A percentile compares a stretch with the other conserved stretches of the same genome.
Evolutionary conservation across 768 basidiomycete species (phyloP).

Genomic region (Tricholoma bakamatsutake): DNA sequence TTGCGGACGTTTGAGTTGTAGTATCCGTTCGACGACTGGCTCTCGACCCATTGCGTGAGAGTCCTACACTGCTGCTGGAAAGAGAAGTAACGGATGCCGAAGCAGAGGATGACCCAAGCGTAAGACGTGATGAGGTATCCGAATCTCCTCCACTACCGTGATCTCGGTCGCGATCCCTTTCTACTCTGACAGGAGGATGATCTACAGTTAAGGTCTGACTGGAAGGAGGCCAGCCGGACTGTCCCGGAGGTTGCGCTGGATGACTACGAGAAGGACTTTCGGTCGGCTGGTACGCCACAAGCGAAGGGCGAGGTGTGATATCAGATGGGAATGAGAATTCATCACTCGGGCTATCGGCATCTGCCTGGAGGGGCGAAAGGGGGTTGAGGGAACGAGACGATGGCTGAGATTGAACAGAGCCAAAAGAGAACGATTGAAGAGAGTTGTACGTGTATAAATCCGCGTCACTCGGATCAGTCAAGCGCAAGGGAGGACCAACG

Average conservation of each 20-base stretch:
- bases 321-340: constrained; percentile 31
- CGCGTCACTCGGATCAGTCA: constrained; percentile 7
- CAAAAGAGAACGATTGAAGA: constrained; percentile 44
- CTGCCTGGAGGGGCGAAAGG: constrained; percentile 25
- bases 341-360: constrained; percentile 29
- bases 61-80: constrained; percentile 28
- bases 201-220: background rate
- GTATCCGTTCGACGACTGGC: constrained; percentile 25
- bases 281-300: constrained; percentile 25
- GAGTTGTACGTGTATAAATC: constrained; percentile 38
- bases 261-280: constrained; percentile 22
- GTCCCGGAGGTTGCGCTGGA: constrained; percentile 24
- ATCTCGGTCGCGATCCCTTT: constrained; percentile 8
- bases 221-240: constrained; percentile 10
- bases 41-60: constrained; percentile 22
- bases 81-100: constrained; percentile 42
- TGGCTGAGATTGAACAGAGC: constrained; percentile 30
- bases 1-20: constrained; percentile 29
- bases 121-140: constrained; percentile 44
- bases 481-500: constrained; percentile 2
- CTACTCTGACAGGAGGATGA: constrained; percentile 1
- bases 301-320: constrained; percentile 47
- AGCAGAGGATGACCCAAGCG: constrained; percentile 41
- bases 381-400: constrained; percentile 30
- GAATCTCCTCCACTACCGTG: constrained; percentile 13